A percentile compares a stretch with the other conserved stretches of the same genome.
phyloP scores from a whole-genome alignment of 495 filamentous ascomycete genomes.

The Trichoderma reesei region DNA sequence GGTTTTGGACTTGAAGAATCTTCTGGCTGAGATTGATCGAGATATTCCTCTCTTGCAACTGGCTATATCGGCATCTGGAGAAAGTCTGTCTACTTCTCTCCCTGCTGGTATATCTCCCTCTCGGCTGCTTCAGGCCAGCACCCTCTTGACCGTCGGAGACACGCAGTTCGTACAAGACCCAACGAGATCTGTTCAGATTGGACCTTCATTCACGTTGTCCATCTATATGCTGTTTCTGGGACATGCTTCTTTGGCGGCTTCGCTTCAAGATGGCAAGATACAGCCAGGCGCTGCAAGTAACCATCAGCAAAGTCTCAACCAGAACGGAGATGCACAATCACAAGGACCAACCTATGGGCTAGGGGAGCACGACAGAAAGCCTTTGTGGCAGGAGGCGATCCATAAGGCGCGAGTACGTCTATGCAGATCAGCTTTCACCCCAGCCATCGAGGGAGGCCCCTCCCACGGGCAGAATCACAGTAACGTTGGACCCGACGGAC shows the following conservation, averaged over 20 bases:
- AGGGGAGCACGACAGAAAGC: conserved; percentile 49
- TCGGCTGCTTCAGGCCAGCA: conserved; percentile 84
- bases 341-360: conserved; percentile 32
- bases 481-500: not conserved
- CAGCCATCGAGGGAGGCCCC: not conserved
- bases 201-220: conserved; percentile 77
- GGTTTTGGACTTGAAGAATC: conserved; percentile 61
- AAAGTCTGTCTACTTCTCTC: conserved; percentile 66
- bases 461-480: not conserved
- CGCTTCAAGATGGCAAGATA: conserved; percentile 39
- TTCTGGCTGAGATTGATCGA: conserved; percentile 78
- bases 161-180: conserved; percentile 64
- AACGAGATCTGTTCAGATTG: conserved; percentile 64
- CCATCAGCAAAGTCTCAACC: conserved; percentile 18
- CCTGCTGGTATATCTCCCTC: conserved; percentile 83
- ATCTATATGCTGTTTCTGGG: conserved; percentile 95
- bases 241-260: conserved; percentile 45
- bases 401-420: conserved; percentile 87
- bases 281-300: conserved; percentile 16
- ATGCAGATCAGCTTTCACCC: conserved; percentile 35
- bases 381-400: conserved; percentile 95
- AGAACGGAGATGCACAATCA: not conserved
- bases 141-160: conserved; percentile 82
- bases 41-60: conserved; percentile 89
- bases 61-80: conserved; percentile 91